These are phyloP conservation scores for Camelina neglecta DNA, from an alignment of 345 rosid genomes.

Conservation along the genomic window DNA sequence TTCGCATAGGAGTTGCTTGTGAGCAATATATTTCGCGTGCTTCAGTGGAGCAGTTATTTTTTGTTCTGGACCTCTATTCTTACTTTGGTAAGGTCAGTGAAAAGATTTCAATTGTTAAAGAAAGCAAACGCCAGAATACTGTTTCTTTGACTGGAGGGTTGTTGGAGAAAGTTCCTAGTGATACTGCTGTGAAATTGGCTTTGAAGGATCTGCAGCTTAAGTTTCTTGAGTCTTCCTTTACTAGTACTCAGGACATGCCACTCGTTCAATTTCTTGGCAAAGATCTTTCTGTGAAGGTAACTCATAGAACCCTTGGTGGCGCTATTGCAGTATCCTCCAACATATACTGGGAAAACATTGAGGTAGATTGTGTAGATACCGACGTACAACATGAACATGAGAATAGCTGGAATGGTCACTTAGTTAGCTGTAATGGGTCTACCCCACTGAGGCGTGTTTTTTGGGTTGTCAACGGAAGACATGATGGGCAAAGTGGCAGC, in stretches of 20 bases:
- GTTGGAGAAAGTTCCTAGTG: slow-evolving; percentile 94
- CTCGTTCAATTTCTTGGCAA: slow-evolving; percentile 89
- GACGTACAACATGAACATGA: slow-evolving; percentile 52
- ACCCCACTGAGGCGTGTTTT: slow-evolving; percentile 79
- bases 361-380: slow-evolving; percentile 88
- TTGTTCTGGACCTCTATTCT: slow-evolving; percentile 83
- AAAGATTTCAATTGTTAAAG: slow-evolving; percentile 73
- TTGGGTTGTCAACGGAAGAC: slow-evolving; percentile 74
- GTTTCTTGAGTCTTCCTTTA: slow-evolving; percentile 79
- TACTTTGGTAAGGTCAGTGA: slow-evolving; percentile 83
- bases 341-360: slow-evolving; percentile 75
- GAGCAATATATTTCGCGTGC: slow-evolving; percentile 83
- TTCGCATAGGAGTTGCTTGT: slow-evolving; percentile 86
- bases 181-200: slow-evolving; percentile 83
- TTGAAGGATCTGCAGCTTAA: slow-evolving; percentile 76
- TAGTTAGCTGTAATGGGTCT: slow-evolving; percentile 49
- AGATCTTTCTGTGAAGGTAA: slow-evolving; percentile 72
- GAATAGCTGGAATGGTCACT: slow-evolving; percentile 54
- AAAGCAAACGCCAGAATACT: slow-evolving; percentile 52
- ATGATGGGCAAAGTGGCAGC: slow-evolving; percentile 50
- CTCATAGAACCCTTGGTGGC: slow-evolving; percentile 97
- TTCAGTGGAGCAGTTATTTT: slow-evolving; percentile 95
- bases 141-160: slow-evolving; percentile 56
- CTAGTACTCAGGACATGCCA: slow-evolving; percentile 66
- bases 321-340: slow-evolving; percentile 90